phyloP scores from a whole-genome alignment of 495 filamentous ascomycete genomes.

The Xeromyces bisporus region DNA sequence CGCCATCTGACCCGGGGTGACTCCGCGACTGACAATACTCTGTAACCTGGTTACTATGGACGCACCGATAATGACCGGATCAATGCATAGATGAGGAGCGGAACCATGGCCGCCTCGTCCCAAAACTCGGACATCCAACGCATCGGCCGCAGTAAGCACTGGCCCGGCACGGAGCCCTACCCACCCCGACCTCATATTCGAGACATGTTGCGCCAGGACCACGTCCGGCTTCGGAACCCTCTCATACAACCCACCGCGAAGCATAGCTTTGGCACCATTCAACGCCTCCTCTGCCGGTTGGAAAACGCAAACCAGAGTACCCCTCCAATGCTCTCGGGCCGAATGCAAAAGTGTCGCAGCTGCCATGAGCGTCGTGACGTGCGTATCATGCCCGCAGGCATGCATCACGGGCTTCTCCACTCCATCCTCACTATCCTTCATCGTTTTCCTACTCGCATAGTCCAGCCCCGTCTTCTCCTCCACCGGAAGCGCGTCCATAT shows the following conservation, averaged over 20 bases:
- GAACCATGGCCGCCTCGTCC: conserved; percentile 37
- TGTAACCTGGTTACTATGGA: conserved; percentile 33
- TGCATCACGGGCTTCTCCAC: conserved; percentile 36
- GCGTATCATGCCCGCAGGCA: conserved; percentile 41
- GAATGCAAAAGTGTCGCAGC: conserved; percentile 25
- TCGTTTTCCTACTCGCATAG: conserved; percentile 32
- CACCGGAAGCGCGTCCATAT: conserved; percentile 39
- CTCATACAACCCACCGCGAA: conserved; percentile 33
- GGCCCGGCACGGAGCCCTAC: conserved; percentile 22
- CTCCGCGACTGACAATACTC: conserved; percentile 32
- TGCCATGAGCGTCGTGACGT: conserved; percentile 36
- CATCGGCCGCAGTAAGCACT: conserved; percentile 33
- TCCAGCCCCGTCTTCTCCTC: conserved; percentile 31
- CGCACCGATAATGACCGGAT: conserved; percentile 33
- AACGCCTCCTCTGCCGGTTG: conserved; percentile 38
- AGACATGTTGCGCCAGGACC: conserved; percentile 35
- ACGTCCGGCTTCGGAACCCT: conserved; percentile 33
- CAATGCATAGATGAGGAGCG: conserved; percentile 32
- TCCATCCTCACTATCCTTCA: conserved; percentile 20
- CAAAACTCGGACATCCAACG: conserved; percentile 32
- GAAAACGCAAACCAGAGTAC: conserved; percentile 37
- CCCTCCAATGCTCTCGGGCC: conserved; percentile 22
- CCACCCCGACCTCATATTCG: conserved; percentile 27
- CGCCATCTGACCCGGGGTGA: conserved; percentile 28
- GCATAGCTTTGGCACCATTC: conserved; percentile 36